Base-by-base conservation (phyloP, 768 basidiomycete genomes). In the Cystofilobasidium capitatum region DNA sequence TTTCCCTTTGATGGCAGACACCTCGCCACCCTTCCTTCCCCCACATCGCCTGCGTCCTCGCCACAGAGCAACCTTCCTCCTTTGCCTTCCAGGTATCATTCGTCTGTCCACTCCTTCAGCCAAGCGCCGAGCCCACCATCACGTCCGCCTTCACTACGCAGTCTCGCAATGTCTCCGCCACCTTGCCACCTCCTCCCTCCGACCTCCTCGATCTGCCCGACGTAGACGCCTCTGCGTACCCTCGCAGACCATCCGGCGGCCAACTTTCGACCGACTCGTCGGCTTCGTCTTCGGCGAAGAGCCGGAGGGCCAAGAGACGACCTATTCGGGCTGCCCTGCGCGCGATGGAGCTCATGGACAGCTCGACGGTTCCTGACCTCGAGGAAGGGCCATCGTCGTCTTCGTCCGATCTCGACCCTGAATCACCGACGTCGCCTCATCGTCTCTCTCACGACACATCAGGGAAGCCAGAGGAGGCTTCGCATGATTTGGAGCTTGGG, bases 191-290 rank as follows among this genome's bases (percentile, higher is more conserved):
- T n/a, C n/a, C n/a, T n/a, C n/a, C n/a, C n/a, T n/a, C n/a, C n/a
- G n/a, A n/a, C n/a, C n/a, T n/a, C n/a, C 35, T 29, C 62, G 62
- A 24, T 33, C 9, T 51, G 3, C 51, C 51, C 5, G 8, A 16
- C 33, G 55, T 65, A 20, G 42, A 40, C 5, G 64, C 64, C 6
- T 33, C 57, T 8, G 42, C 40, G 20, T 65, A 35, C 44, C 64
- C 64, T 12, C 55, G 64, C 22, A 58, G 37, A 24, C n/a, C n/a
- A n/a, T 35, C 31, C 29, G 22, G 7, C 26, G 64, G 64, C 16
- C n/a, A 29, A 16, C 64, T 65, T 20, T 65, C 22, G 24, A n/a
- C 17, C 20, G 59, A 42, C n/a, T 40, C 39, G 22, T 26, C 49
- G 20, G 45, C 45, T n/a, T 16, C 13, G 45, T 24, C 20, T 6